Conservation (phyloP, 1,284 basidiomycete species). For the Fomitopsis pinicola region DNA sequence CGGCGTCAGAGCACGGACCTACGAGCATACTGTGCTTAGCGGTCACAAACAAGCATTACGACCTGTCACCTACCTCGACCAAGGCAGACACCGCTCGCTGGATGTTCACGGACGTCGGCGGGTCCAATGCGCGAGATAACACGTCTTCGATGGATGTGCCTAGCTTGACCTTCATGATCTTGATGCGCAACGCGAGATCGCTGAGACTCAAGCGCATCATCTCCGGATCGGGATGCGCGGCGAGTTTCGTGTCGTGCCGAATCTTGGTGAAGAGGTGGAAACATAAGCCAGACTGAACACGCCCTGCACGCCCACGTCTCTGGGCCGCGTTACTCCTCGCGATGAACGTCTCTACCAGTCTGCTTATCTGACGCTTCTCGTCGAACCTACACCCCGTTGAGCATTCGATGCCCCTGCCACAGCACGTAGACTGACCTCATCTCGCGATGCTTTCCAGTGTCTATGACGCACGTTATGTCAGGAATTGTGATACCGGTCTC, state of each 20-base stretch:
- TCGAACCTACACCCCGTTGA: constrained; percentile 66
- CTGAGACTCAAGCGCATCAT: constrained; percentile 95
- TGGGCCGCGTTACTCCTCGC: constrained; percentile 94
- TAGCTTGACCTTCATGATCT: constrained; percentile 92
- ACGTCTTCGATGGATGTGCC: constrained; percentile 90
- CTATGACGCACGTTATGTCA: constrained; percentile 97
- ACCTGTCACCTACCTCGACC: constrained; percentile 66
- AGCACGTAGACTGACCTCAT: constrained; percentile 57
- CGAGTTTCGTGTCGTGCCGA: constrained; percentile 83
- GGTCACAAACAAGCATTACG: neutral
- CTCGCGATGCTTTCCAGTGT: constrained; percentile 91
- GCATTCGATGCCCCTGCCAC: neutral
- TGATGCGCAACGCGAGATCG: constrained; percentile 92
- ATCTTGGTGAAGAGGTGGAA: constrained; percentile 95
- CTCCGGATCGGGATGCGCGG: constrained; percentile 91
- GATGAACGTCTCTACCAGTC: constrained; percentile 90
- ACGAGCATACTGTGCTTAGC: too few species aligned
- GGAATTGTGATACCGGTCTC: constrained; percentile 95
- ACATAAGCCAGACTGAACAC: constrained; percentile 88
- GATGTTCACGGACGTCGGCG: constrained; percentile 84
- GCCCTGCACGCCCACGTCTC: constrained; percentile 86
- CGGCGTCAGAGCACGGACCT: constrained; percentile 83
- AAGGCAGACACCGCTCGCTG: constrained; percentile 89
- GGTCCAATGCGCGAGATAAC: constrained; percentile 84
- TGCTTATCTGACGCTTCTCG: constrained; percentile 95